phyloP scores from a whole-genome alignment of 2,329 filamentous ascomycete genomes.

The Penicillium polonicum region DNA sequence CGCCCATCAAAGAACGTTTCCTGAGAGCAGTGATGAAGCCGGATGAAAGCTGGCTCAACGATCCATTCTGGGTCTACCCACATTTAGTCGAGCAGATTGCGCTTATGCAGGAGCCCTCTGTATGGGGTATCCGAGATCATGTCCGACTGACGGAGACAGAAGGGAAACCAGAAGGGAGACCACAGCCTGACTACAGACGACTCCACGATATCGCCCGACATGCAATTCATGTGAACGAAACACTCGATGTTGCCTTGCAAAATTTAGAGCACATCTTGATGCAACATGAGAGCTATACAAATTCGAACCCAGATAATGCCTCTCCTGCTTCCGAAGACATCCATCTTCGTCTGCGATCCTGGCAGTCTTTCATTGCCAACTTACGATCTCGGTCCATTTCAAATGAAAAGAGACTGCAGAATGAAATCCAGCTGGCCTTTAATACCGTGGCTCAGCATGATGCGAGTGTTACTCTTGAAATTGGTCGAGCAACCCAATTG shows the following conservation, averaged over 20 bases:
- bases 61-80: conserved; percentile 23
- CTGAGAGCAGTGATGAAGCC: conserved; percentile 1
- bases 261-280: conserved; percentile 24
- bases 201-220: conserved; percentile 34
- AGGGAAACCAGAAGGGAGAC: conserved; percentile 3
- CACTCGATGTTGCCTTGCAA: conserved; percentile 27
- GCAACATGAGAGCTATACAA: conserved; percentile 16
- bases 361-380: conserved; percentile 23
- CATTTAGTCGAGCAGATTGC: conserved; percentile 18
- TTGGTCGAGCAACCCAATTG: conserved; percentile 28
- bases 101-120: conserved; percentile 25
- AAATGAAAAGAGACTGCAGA: conserved; percentile 31
- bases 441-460: conserved; percentile 35
- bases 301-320: not conserved
- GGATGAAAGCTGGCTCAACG: conserved; percentile 3
- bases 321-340: conserved; percentile 16
- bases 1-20: not conserved
- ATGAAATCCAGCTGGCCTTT: conserved; percentile 35
- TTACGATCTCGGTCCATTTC: conserved; percentile 28
- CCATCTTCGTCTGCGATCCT: conserved; percentile 20
- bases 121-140: conserved; percentile 30
- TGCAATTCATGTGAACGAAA: conserved; percentile 34
- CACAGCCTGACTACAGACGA: conserved; percentile 22
- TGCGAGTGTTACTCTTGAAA: conserved; percentile 20
- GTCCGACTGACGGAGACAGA: conserved; percentile 28